phyloP scores from a whole-genome alignment of 1,284 basidiomycete genomes.

The Earliella scabrosa region DNA sequence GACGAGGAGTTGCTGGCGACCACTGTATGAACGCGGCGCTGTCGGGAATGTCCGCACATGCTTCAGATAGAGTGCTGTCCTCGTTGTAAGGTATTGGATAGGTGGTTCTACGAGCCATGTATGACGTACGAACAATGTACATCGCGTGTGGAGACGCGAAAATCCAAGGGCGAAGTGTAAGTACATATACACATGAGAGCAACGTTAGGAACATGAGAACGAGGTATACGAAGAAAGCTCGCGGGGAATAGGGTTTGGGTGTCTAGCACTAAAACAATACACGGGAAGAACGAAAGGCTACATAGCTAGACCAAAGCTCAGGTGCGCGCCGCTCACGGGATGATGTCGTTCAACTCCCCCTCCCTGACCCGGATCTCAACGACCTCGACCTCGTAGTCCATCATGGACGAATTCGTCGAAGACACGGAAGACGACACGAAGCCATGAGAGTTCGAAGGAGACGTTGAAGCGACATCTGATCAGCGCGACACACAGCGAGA shows the following conservation, averaged over 20 bases:
- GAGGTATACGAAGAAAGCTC: conserved; percentile 23
- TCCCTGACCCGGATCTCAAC: conserved; percentile 83
- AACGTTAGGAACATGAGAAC: conserved; percentile 6
- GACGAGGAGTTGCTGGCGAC: no score
- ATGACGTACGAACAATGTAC: conserved; percentile 15
- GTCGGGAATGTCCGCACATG: conserved; percentile 29
- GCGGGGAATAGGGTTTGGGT: conserved; percentile 6
- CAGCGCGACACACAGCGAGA: conserved; percentile 13
- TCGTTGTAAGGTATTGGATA: conserved; percentile 9
- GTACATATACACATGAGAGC: conserved; percentile 14
- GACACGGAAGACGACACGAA: conserved; percentile 72
- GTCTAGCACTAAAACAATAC: conserved; percentile 24
- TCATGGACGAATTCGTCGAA: conserved; percentile 64
- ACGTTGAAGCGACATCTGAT: conserved; percentile 79
- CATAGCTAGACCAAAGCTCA: conserved; percentile 4
- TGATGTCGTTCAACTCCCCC: conserved; percentile 74
- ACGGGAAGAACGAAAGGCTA: conserved; percentile 14
- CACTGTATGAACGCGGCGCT: no score
- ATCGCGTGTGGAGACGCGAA: conserved; percentile 7
- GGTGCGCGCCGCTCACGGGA: conserved; percentile 50
- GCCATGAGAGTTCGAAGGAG: conserved; percentile 68
- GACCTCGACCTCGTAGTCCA: conserved; percentile 79
- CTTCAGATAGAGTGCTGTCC: background rate
- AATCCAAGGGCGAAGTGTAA: conserved; percentile 9
- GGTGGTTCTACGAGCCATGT: conserved; percentile 1